Percentiles rank a stretch among this genome's conserved stretches.
Conservation (phyloP, 2,329 filamentous ascomycete species). For the Colletotrichum paranaense region DNA sequence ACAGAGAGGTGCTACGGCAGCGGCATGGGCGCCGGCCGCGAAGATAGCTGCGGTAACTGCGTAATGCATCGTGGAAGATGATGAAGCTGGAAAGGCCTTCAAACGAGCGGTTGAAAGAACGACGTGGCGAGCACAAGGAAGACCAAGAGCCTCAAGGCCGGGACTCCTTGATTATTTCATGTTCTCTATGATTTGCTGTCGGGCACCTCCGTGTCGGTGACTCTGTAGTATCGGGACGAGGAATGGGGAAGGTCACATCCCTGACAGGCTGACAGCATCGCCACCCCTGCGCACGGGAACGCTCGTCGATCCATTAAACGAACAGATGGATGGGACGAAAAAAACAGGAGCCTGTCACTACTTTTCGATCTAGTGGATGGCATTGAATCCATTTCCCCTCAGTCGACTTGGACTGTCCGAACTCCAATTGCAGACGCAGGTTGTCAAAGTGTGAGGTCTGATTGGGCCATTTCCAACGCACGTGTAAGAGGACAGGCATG, state of each 20-base stretch:
- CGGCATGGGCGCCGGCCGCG: slow-evolving; percentile 41
- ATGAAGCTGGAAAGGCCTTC: neutral
- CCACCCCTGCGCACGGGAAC: neutral
- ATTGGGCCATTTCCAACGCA: neutral
- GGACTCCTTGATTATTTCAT: neutral
- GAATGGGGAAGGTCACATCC: neutral
- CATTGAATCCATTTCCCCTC: no score
- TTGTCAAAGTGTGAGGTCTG: neutral
- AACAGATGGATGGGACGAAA: neutral
- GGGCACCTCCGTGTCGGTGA: neutral
- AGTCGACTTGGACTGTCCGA: neutral
- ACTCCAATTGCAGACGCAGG: neutral
- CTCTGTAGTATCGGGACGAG: neutral
- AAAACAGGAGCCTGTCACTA: neutral
- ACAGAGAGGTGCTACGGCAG: slow-evolving; percentile 23
- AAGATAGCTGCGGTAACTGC: slow-evolving; percentile 39
- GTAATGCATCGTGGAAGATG: slow-evolving; percentile 13
- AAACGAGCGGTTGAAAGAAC: neutral
- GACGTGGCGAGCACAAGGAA: neutral
- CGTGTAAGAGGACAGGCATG: neutral
- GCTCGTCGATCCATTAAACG: neutral
- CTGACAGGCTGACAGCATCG: neutral
- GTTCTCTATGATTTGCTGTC: neutral
- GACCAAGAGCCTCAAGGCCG: no score
- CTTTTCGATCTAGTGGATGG: neutral